Percentiles rank a stretch among this genome's conserved stretches.
Evolutionary conservation across 257 asterid species (phyloP).

Genomic region (Cordia subcordata): DNA sequence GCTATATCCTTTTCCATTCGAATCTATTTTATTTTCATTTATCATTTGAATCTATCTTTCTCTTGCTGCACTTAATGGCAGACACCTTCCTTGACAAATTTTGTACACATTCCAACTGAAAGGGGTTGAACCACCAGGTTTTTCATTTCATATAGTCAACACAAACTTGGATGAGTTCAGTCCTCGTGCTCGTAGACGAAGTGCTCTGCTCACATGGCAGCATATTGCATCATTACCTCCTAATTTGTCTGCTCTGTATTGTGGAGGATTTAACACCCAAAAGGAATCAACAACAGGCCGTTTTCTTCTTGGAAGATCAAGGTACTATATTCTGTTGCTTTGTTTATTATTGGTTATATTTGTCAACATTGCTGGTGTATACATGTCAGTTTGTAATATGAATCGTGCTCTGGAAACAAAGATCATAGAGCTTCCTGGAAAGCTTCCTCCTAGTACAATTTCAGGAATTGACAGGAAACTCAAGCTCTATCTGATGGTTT

Average conservation of each 20-base stretch:
- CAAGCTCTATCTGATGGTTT: too few species aligned
- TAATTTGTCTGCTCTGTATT: constrained; percentile 78
- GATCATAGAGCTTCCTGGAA: too few species aligned
- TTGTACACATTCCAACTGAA: constrained; percentile 97
- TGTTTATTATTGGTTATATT: background rate
- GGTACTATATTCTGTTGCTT: constrained; percentile 43
- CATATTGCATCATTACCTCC: constrained; percentile 99
- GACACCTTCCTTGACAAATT: constrained; percentile 50
- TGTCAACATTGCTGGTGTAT: background rate
- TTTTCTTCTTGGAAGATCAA: constrained; percentile 96
- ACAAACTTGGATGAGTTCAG: constrained; percentile 90
- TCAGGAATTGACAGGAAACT: too few species aligned
- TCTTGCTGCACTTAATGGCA: constrained; percentile 5
- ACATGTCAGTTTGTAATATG: background rate
- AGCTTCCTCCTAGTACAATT: too few species aligned
- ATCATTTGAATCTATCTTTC: constrained; percentile 6
- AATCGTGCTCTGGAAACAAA: background rate
- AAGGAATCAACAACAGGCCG: constrained; percentile 98
- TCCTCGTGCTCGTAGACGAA: constrained; percentile 97
- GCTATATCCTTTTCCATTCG: constrained; percentile 99
- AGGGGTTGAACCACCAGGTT: constrained; percentile 94
- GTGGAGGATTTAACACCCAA: constrained; percentile 95
- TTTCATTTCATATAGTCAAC: constrained; percentile 90
- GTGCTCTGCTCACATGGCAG: constrained; percentile 98
- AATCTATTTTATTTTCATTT: constrained; percentile 9